These are phyloP conservation scores for Chernovozyma sophiae-reginae DNA, from an alignment of 1,139 yeast genomes.

Conservation along the genomic window DNA sequence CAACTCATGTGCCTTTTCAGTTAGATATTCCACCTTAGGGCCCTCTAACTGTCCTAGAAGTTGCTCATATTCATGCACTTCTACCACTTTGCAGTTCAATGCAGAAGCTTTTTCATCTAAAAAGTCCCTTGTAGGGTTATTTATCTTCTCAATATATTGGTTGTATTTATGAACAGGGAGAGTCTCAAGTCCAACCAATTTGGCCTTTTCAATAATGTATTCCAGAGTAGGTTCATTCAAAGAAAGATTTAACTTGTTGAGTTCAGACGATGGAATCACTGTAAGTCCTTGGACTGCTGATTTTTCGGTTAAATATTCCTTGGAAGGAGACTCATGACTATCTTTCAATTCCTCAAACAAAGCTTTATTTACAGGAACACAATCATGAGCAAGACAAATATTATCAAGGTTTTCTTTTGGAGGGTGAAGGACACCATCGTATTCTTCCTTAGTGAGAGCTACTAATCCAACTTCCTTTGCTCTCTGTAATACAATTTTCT, in stretches of 20 bases:
- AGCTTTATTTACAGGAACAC: slow-evolving; percentile 1
- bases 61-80: slow-evolving; percentile 8
- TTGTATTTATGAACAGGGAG: slow-evolving; percentile 20
- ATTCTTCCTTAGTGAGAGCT: slow-evolving; percentile 28
- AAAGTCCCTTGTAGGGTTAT: slow-evolving; percentile 21
- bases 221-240: slow-evolving; percentile 24
- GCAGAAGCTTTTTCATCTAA: slow-evolving; percentile 23
- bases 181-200: slow-evolving; percentile 21
- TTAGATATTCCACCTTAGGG: slow-evolving; percentile 26
- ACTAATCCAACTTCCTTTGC: slow-evolving; percentile 34
- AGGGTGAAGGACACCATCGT: slow-evolving; percentile 1
- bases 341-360: slow-evolving; percentile 9
- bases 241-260: slow-evolving; percentile 18
- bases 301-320: slow-evolving; percentile 20
- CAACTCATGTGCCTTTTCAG: slow-evolving; percentile 24
- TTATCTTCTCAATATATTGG: slow-evolving; percentile 12
- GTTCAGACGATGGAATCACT: slow-evolving; percentile 23
- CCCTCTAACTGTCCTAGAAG: slow-evolving; percentile 10
- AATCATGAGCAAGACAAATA: background rate
- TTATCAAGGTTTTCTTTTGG: background rate
- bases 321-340: slow-evolving; percentile 11
- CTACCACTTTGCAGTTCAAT: slow-evolving; percentile 15
- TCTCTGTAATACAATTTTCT: slow-evolving; percentile 28
- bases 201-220: slow-evolving; percentile 28
- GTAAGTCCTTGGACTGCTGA: slow-evolving; percentile 23